phyloP scores from a whole-genome alignment of 257 asterid genomes.

The Sherardia arvensis region DNA sequence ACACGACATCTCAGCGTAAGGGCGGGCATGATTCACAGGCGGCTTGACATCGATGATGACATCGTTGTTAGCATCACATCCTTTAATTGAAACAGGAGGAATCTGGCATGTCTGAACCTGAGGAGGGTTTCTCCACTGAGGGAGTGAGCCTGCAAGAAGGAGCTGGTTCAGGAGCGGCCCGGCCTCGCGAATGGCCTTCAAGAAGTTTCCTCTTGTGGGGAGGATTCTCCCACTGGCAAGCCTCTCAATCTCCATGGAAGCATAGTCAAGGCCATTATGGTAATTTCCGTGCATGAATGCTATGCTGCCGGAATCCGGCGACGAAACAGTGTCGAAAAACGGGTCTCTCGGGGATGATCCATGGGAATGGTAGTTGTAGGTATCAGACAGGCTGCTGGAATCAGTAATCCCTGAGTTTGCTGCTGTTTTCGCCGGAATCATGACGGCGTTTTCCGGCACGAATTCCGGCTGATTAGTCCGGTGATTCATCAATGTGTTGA shows the following conservation, averaged over 20 bases:
- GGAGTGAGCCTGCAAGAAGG: constrained; percentile 76
- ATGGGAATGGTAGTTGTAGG: constrained; percentile 25
- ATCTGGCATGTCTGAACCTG: constrained; percentile 41
- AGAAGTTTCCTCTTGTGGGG: constrained; percentile 54
- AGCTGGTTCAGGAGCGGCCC: constrained; percentile 64
- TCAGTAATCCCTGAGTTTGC: constrained; percentile 57
- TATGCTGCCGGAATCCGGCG: constrained; percentile 29
- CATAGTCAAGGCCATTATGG: constrained; percentile 24
- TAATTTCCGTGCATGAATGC: constrained; percentile 5
- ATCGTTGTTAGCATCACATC: constrained; percentile 22
- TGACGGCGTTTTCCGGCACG: constrained; percentile 18
- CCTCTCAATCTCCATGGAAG: constrained; percentile 36
- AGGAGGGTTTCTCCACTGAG: constrained; percentile 84
- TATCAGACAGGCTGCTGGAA: constrained; percentile 50
- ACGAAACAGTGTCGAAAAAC: constrained; percentile 32
- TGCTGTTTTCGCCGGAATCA: constrained; percentile 16
- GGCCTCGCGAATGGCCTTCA: constrained; percentile 51
- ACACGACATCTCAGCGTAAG: constrained; percentile 37
- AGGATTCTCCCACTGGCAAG: constrained; percentile 36
- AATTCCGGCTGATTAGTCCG: constrained; percentile 9
- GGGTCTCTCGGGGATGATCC: constrained; percentile 43
- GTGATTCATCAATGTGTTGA: constrained; percentile 23
- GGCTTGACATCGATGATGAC: constrained; percentile 14
- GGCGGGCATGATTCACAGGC: constrained; percentile 6
- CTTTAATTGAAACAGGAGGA: constrained; percentile 43